Percentiles rank a stretch among this genome's conserved stretches.
phyloP scores from a whole-genome alignment of 2,329 filamentous ascomycete species.

The Endothia cerciana region DNA sequence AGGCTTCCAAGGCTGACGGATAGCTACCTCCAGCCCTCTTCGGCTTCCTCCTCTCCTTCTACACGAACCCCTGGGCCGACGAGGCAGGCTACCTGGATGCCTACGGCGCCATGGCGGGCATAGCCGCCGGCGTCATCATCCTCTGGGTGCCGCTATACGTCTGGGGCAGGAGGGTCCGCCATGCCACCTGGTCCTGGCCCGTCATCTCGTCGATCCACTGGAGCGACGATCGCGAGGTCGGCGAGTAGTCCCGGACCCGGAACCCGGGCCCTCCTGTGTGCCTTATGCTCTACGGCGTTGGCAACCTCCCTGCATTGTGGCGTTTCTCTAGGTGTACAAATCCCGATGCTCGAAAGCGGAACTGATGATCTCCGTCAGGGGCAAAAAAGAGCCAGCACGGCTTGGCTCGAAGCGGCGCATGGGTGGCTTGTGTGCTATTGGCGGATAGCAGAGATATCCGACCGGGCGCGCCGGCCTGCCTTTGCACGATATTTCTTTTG shows the following conservation, averaged over 20 bases:
- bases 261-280: too few relatives aligned
- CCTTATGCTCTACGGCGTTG: too few relatives aligned
- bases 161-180: constrained; percentile 54
- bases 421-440: too few relatives aligned
- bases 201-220: constrained; percentile 52
- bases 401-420: too few relatives aligned
- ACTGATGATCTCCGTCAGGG: too few relatives aligned
- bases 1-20: neutral
- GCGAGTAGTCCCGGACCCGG: constrained; percentile 51
- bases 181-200: constrained; percentile 52
- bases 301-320: neutral
- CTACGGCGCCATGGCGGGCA: constrained; percentile 62
- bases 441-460: too few relatives aligned
- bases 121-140: constrained; percentile 50
- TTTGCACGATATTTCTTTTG: too few relatives aligned
- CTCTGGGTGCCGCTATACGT: constrained; percentile 55
- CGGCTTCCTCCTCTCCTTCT: constrained; percentile 62
- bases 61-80: constrained; percentile 62
- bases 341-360: too few relatives aligned
- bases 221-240: constrained; percentile 58
- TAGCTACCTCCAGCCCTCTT: constrained; percentile 48
- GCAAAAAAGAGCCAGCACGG: too few relatives aligned
- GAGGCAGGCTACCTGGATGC: constrained; percentile 53
- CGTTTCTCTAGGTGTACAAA: too few relatives aligned
- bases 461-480: too few relatives aligned